A percentile compares a stretch with the other conserved stretches of the same genome.
These are phyloP conservation scores for Nevesoporus exiguus DNA, from an alignment of 768 basidiomycete species.

Conservation along the genomic window DNA sequence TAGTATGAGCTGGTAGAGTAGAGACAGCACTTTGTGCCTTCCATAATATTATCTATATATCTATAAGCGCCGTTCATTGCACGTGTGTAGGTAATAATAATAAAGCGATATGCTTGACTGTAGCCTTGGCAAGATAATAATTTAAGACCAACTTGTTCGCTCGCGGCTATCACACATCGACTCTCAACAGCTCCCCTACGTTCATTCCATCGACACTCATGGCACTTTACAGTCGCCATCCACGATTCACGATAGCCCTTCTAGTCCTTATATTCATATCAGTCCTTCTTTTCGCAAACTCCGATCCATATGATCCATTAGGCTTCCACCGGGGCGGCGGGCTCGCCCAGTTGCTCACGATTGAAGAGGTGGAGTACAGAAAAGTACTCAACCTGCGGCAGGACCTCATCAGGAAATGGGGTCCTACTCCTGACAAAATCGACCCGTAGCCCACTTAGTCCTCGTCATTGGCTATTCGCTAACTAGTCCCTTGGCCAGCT, in stretches of 20 bases:
- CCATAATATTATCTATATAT: no score
- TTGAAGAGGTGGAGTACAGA: constrained; percentile 36
- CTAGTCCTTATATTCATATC: constrained; percentile 25
- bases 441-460: constrained; percentile 22
- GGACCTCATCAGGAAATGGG: constrained; percentile 52
- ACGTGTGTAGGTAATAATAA: no score
- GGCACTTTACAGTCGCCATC: constrained; percentile 29
- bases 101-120: no score
- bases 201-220: constrained; percentile 19
- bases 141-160: background rate
- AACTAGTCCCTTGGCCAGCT: constrained; percentile 11
- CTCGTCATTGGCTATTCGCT: background rate
- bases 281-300: constrained; percentile 27
- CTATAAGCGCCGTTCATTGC: no score
- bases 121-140: no score
- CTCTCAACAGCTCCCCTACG: constrained; percentile 13
- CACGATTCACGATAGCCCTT: constrained; percentile 29
- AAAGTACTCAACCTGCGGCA: constrained; percentile 40
- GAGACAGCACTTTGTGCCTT: no score
- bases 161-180: background rate
- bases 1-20: no score
- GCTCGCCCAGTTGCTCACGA: constrained; percentile 12
- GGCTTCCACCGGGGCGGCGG: background rate
- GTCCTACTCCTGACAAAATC: constrained; percentile 48
- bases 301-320: constrained; percentile 8